phyloP scores from a whole-genome alignment of 805 yeast species.

The Candida suzukii region DNA sequence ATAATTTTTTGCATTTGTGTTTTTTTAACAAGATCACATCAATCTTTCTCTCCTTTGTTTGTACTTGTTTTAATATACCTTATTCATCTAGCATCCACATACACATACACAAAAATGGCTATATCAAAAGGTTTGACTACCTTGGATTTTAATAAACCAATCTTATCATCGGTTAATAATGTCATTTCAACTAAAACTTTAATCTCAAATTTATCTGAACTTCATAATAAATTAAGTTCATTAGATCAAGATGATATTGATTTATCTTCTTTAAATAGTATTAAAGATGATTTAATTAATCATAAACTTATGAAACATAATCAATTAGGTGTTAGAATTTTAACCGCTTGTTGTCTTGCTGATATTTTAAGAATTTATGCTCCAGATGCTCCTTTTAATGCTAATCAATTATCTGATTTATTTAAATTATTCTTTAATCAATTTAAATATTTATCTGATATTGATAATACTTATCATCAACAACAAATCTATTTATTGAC shows the following conservation, averaged over 20 bases:
- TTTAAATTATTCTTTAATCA: conserved; percentile 63
- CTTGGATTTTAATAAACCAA: conserved; percentile 12
- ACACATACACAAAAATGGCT: conserved; percentile 7
- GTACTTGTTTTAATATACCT: too few relatives aligned
- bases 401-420: conserved; percentile 51
- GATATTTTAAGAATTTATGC: conserved; percentile 76
- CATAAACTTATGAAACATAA: conserved; percentile 53
- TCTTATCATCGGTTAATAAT: conserved; percentile 49
- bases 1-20: too few relatives aligned
- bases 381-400: conserved; percentile 84
- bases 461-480: conserved; percentile 45
- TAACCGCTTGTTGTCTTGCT: conserved; percentile 63
- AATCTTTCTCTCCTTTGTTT: too few relatives aligned
- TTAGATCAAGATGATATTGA: conserved; percentile 57
- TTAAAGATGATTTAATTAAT: conserved; percentile 47
- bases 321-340: conserved; percentile 64
- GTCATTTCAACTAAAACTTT: conserved; percentile 60
- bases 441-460: conserved; percentile 41
- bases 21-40: too few relatives aligned
- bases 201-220: conserved; percentile 43
- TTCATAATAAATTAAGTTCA: conserved; percentile 58
- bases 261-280: conserved; percentile 32
- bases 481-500: conserved; percentile 63
- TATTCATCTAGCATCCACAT: not conserved
- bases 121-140: conserved; percentile 10